Percentiles rank a stretch among this genome's conserved stretches.
phyloP scores from a whole-genome alignment of 108 stramenopile species.

The Fistulifera pelliculosa region DNA sequence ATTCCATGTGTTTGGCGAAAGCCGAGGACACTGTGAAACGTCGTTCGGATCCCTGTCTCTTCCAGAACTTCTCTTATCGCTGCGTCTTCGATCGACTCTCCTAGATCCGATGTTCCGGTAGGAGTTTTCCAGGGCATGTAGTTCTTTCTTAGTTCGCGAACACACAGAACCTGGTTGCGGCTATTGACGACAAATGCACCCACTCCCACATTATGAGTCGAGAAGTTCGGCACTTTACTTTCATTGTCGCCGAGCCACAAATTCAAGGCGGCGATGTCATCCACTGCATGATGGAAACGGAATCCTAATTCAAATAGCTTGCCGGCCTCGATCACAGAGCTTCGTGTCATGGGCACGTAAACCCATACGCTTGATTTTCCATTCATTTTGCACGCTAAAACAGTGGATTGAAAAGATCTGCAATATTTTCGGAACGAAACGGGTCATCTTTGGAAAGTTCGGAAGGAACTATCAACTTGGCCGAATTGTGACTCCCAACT shows the following conservation, averaged over 20 bases:
- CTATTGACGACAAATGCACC: conserved; percentile 63
- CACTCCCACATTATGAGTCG: conserved; percentile 65
- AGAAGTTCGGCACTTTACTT: conserved; percentile 57
- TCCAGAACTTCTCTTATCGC: conserved; percentile 78
- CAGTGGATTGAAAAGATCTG: conserved; percentile 31
- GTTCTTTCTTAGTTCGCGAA: conserved; percentile 61
- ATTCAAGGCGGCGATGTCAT: conserved; percentile 36
- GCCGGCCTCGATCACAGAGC: conserved; percentile 35
- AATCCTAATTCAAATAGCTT: conserved; percentile 27
- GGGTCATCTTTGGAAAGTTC: conserved; percentile 4
- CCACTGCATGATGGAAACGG: conserved; percentile 52
- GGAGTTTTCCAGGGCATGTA: conserved; percentile 84
- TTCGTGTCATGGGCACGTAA: conserved; percentile 51
- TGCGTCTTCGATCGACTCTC: conserved; percentile 69
- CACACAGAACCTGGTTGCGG: conserved; percentile 60
- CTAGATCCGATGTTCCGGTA: conserved; percentile 70
- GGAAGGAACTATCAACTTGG: conserved; percentile 42
- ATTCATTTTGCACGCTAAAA: conserved; percentile 19
- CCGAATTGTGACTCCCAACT: conserved; percentile 47
- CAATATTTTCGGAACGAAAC: conserved; percentile 29
- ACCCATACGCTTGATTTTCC: conserved; percentile 64
- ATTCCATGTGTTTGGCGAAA: conserved; percentile 78
- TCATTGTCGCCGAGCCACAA: conserved; percentile 42
- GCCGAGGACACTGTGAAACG: conserved; percentile 52
- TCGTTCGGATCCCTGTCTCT: conserved; percentile 76